These are phyloP conservation scores for Geotrichum aggregatum DNA, from an alignment of 1,139 yeast genomes.

Conservation along the genomic window DNA sequence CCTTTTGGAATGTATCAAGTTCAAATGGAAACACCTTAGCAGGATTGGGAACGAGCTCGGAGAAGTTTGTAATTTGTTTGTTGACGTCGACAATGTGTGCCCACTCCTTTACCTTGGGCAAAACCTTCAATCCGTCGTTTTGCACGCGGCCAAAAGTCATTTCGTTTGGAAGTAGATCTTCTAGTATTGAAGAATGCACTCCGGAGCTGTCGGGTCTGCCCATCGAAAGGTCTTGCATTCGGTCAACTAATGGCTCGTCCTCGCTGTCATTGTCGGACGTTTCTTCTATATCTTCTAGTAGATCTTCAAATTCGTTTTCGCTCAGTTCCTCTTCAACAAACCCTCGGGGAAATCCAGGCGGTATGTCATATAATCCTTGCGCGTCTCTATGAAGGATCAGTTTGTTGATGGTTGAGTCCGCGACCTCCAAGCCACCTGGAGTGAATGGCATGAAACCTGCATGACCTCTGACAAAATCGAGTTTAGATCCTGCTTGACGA, in stretches of 20 bases:
- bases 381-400: constrained; percentile 59
- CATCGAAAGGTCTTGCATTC: constrained; percentile 13
- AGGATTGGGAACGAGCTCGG: constrained; percentile 84
- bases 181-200: constrained; percentile 48
- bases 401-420: constrained; percentile 37
- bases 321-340: constrained; percentile 40
- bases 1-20: constrained; percentile 92
- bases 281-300: constrained; percentile 19
- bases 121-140: constrained; percentile 23
- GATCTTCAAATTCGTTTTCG: constrained; percentile 29
- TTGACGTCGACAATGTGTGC: constrained; percentile 91
- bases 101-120: constrained; percentile 60
- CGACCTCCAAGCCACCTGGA: constrained; percentile 76
- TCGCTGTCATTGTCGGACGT: constrained; percentile 21
- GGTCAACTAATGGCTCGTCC: constrained; percentile 12
- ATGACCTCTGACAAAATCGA: constrained; percentile 62
- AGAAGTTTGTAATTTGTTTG: constrained; percentile 76
- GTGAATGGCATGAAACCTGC: constrained; percentile 81
- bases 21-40: constrained; percentile 93
- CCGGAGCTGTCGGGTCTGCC: constrained; percentile 13
- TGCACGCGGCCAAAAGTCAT: constrained; percentile 45
- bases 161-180: constrained; percentile 71
- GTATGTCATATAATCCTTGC: constrained; percentile 72
- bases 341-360: constrained; percentile 81
- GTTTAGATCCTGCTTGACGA: constrained; percentile 61